Evolutionary conservation across 257 asterid genomes (phyloP).

Genomic region (Paraleonurus japonicus): DNA sequence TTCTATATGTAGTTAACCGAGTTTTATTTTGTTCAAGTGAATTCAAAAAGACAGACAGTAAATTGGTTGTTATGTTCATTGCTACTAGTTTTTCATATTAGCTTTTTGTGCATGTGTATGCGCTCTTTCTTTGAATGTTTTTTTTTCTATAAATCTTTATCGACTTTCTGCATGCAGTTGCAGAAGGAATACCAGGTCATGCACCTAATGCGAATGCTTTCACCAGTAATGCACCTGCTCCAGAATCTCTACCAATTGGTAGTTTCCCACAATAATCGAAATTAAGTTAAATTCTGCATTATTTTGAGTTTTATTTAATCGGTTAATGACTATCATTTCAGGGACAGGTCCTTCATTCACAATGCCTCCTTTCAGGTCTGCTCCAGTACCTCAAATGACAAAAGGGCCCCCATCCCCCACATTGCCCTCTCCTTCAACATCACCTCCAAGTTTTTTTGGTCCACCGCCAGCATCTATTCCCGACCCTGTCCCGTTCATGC

Average conservation of each 20-base stretch:
- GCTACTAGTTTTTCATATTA: neutral
- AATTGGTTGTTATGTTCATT: neutral
- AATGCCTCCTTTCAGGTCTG: conserved; percentile 40
- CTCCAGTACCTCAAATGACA: conserved; percentile 36
- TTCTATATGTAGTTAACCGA: neutral
- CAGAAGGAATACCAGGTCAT: conserved; percentile 36
- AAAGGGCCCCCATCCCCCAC: conserved; percentile 36
- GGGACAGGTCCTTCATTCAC: conserved; percentile 39
- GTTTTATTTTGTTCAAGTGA: neutral
- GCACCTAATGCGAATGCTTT: conserved; percentile 26
- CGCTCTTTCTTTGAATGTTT: neutral
- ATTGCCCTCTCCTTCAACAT: conserved; percentile 35
- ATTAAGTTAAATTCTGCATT: neutral
- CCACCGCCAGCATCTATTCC: conserved; percentile 36
- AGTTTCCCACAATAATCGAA: conserved; percentile 5
- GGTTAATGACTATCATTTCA: conserved; percentile 33
- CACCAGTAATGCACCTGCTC: conserved; percentile 36
- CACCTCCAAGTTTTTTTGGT: conserved; percentile 39
- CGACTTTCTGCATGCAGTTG: conserved; percentile 31
- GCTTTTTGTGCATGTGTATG: neutral
- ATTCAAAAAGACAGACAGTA: neutral
- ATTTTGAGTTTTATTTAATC: conserved; percentile 13
- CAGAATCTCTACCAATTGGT: conserved; percentile 50
- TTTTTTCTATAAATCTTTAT: conserved; percentile 22
- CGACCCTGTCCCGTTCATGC: conserved; percentile 32